phyloP scores from a whole-genome alignment of 1,284 basidiomycete species.

The Tremellales sp. region DNA sequence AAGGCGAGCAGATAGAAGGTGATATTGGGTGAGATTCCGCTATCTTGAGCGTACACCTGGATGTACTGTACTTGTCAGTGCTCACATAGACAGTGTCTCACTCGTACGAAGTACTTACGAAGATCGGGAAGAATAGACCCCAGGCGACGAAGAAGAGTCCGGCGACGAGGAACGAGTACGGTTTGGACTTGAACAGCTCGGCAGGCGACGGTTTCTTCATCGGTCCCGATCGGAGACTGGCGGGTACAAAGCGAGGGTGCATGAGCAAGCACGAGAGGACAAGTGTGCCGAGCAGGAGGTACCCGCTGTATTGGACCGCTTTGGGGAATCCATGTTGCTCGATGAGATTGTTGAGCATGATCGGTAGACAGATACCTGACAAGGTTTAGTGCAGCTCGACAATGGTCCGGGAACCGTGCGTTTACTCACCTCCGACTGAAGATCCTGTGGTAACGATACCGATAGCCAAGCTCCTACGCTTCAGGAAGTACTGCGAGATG shows the following conservation, averaged over 20 bases:
- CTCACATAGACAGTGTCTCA: too few species aligned
- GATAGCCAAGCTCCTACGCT: conserved; percentile 26
- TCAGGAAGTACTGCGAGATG: conserved; percentile 54
- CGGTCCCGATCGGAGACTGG: not conserved
- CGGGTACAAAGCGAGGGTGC: conserved; percentile 14
- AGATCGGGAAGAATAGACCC: conserved; percentile 35
- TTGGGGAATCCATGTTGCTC: conserved; percentile 18
- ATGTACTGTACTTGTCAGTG: not conserved
- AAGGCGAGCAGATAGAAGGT: conserved; percentile 30
- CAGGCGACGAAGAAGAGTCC: conserved; percentile 29
- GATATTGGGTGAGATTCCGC: conserved; percentile 30
- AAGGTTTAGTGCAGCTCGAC: not conserved
- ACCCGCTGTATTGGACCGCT: conserved; percentile 25
- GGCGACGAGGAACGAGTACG: conserved; percentile 21
- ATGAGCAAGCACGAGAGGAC: conserved; percentile 13
- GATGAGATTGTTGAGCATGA: conserved; percentile 33
- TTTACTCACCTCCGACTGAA: conserved; percentile 38
- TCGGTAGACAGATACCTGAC: conserved; percentile 25
- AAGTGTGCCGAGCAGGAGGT: conserved; percentile 22
- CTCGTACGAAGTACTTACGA: too few species aligned
- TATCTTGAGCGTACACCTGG: conserved; percentile 25
- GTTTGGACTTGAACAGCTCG: conserved; percentile 19
- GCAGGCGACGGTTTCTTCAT: conserved; percentile 14
- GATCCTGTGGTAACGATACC: conserved; percentile 31
- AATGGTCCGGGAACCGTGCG: not conserved